phyloP scores from a whole-genome alignment of 306 rosid species.

The Vigna unguiculata region DNA sequence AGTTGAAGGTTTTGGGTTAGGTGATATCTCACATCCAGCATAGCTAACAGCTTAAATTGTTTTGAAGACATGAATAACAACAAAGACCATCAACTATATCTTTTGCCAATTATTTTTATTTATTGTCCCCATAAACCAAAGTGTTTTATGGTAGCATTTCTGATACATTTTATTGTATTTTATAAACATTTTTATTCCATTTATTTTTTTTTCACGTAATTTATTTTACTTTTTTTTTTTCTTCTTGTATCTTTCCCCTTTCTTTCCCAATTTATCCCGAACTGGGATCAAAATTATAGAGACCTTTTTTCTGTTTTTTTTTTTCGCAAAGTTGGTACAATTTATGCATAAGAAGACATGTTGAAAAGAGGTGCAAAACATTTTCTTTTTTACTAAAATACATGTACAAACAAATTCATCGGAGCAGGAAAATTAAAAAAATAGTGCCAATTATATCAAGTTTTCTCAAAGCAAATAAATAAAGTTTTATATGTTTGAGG shows the following conservation, averaged over 20 bases:
- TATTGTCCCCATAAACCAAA: neutral
- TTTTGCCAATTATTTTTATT: neutral
- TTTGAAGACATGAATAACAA: neutral
- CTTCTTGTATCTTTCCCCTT: neutral
- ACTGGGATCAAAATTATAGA: too few relatives aligned
- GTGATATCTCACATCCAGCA: slow-evolving; percentile 30
- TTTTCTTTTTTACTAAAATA: neutral
- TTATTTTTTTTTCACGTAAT: neutral
- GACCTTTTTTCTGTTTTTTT: neutral
- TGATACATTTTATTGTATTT: neutral
- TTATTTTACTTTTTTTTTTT: neutral
- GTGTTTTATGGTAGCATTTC: neutral
- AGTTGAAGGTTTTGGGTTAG: slow-evolving; percentile 1
- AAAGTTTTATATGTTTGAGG: neutral
- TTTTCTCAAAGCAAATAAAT: neutral
- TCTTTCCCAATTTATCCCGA: too few relatives aligned
- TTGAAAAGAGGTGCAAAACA: neutral
- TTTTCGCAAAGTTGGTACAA: neutral
- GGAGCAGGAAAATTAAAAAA: neutral
- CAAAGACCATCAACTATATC: neutral
- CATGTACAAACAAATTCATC: neutral
- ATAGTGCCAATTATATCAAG: neutral
- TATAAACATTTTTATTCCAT: neutral
- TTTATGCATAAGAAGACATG: neutral
- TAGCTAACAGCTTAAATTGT: slow-evolving; percentile 5